A percentile compares a stretch with the other conserved stretches of the same genome.
phyloP scores from a whole-genome alignment of 306 rosid genomes.

The Calophaca sinica region DNA sequence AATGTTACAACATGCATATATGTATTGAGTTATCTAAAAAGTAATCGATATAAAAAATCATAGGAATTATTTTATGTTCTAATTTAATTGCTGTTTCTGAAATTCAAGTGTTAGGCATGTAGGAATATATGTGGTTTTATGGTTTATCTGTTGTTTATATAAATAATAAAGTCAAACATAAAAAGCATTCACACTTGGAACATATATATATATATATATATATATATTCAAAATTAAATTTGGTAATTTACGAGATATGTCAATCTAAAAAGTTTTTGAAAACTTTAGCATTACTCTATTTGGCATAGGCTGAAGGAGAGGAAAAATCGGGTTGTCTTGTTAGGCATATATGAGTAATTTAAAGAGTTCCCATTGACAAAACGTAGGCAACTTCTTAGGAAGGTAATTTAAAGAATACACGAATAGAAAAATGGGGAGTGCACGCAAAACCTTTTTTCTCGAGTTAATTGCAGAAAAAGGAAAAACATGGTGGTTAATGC shows the following conservation, averaged over 20 bases:
- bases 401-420: not conserved
- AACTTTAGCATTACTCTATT: not conserved
- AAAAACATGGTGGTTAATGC: constrained; percentile 56
- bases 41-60: too few relatives aligned
- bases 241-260: not conserved
- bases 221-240: too few relatives aligned
- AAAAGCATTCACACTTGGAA: too few relatives aligned
- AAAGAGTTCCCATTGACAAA: constrained; percentile 28
- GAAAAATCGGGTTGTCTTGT: not conserved
- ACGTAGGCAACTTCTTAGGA: not conserved
- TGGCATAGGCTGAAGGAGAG: not conserved
- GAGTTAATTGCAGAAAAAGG: not conserved
- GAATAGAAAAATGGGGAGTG: not conserved
- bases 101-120: too few relatives aligned
- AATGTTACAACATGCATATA: too few relatives aligned
- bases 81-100: too few relatives aligned
- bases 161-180: too few relatives aligned
- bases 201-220: too few relatives aligned
- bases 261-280: not conserved
- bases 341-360: constrained; percentile 7
- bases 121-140: too few relatives aligned
- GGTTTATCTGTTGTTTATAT: too few relatives aligned
- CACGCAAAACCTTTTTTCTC: not conserved
- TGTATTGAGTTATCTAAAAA: too few relatives aligned
- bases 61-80: too few relatives aligned